Evolutionary conservation across 2,329 filamentous ascomycete genomes (phyloP).

Genomic region (Calonectria pseudoreteaudii): DNA sequence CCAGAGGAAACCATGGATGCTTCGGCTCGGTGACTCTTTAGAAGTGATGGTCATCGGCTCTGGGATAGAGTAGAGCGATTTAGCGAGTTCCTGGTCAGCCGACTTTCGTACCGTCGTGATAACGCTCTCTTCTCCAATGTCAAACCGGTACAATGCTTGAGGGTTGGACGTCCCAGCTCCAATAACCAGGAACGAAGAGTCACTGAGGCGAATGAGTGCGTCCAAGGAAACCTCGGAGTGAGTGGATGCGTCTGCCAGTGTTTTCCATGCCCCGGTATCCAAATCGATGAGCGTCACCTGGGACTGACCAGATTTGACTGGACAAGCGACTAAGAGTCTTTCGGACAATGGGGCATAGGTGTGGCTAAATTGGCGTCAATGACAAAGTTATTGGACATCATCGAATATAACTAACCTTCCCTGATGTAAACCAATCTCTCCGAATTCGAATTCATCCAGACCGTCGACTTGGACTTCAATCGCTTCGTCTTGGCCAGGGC

Average conservation of each 20-base stretch:
- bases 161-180: conserved; percentile 48
- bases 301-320: conserved; percentile 47
- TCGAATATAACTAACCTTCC: conserved; percentile 43
- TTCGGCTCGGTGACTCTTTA: conserved; percentile 42
- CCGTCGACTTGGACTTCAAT: conserved; percentile 49
- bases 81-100: conserved; percentile 46
- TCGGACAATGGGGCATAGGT: conserved; percentile 54
- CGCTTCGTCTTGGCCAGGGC: conserved; percentile 40
- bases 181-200: conserved; percentile 52
- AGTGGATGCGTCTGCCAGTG: conserved; percentile 44
- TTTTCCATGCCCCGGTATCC: conserved; percentile 42
- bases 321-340: conserved; percentile 49
- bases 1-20: conserved; percentile 60
- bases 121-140: conserved; percentile 39
- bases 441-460: conserved; percentile 56
- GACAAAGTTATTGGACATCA: too few relatives aligned
- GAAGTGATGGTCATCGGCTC: conserved; percentile 48
- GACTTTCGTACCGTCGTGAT: conserved; percentile 49
- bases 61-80: conserved; percentile 51
- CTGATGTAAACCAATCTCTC: conserved; percentile 46
- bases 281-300: conserved; percentile 55
- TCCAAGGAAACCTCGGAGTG: conserved; percentile 50
- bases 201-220: conserved; percentile 49
- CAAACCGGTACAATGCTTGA: conserved; percentile 50
- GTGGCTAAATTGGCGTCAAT: conserved; percentile 44